Conservation (phyloP, 2,329 filamentous ascomycete genomes). For the Lachnellula cervina region DNA sequence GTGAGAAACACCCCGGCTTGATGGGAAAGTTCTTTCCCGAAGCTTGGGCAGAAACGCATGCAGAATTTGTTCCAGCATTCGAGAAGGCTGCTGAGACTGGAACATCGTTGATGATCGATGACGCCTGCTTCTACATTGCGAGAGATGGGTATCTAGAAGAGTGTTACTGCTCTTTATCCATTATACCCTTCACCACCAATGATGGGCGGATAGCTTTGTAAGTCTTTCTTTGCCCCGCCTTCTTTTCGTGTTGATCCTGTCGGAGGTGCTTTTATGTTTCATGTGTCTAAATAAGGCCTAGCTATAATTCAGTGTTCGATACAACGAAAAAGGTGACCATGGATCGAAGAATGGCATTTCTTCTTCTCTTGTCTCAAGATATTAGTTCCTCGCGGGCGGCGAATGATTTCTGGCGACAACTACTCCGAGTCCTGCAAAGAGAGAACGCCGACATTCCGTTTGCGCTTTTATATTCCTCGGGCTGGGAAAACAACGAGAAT, state of each 20-base stretch:
- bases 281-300: conserved; percentile 1
- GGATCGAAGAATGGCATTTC: conserved; percentile 34
- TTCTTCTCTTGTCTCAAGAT: conserved; percentile 35
- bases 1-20: conserved; percentile 32
- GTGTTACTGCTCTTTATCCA: conserved; percentile 30
- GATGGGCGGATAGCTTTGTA: conserved; percentile 20
- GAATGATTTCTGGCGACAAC: conserved; percentile 33
- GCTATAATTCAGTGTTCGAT: conserved; percentile 22
- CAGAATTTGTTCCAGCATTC: conserved; percentile 29
- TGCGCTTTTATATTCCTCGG: conserved; percentile 31
- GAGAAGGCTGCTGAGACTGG: conserved; percentile 26
- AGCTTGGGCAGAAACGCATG: conserved; percentile 36
- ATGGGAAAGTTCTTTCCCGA: conserved; percentile 36
- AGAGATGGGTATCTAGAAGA: conserved; percentile 35
- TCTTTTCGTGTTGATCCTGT: too few species aligned
- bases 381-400: conserved; percentile 25
- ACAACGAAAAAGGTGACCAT: conserved; percentile 20
- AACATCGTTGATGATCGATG: conserved; percentile 21
- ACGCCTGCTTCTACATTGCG: conserved; percentile 31
- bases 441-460: conserved; percentile 32
- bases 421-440: conserved; percentile 22
- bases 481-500: conserved; percentile 22
- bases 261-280: too few species aligned
- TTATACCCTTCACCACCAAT: conserved; percentile 19
- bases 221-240: not conserved